Base-by-base conservation (phyloP, 257 asterid genomes). In the Petunia secreta region DNA sequence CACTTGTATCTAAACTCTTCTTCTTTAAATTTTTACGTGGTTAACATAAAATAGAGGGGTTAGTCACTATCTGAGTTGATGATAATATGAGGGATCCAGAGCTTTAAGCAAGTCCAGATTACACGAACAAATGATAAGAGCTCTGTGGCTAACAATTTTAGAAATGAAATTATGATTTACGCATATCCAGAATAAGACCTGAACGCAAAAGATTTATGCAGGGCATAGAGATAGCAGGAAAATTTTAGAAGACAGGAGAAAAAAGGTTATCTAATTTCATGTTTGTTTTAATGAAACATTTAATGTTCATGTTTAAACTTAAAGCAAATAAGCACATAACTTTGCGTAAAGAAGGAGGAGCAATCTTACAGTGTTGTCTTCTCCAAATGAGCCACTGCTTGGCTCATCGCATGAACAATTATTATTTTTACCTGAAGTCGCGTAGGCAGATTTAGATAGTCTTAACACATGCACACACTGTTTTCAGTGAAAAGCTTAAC, bases 351-450 rank as follows among this genome's bases (percentile, higher is more conserved):
- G 83, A 54, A 80, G 37, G 84, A 77, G 54, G 60, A 44, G 3
- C 15, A 58, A 9, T 48, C 86, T 80, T 39, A 80, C 78, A 75
- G 73, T 48, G 66, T 79, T 53, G 84, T 81, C 50, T 62, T n/a
- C 64, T 43, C 75, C 76, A 73, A 74, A 15, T 46, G 40, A 58
- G 59, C 3, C 71, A 80, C 77, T 6, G 77, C 86, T 43, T 60
- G 44, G 59, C 80, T 75, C 64, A 84, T 41, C 0, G 84, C 82
- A 52, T 76, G 75, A 80, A 80, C 59, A 52, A 78, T 37, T 52
- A 76, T 67, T 48, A 67, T 76, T 80, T 80, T 80, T 64, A 84
- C 84, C 86, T 84, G 80, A 71, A 25, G 60, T 1, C 10, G 11
- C 6, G 48, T 43, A 2, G 3, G 0, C 59, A 10, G 43, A 48